Evolutionary conservation across 306 rosid species (phyloP).

Genomic region (cucumber (Cucumis sativus)): DNA sequence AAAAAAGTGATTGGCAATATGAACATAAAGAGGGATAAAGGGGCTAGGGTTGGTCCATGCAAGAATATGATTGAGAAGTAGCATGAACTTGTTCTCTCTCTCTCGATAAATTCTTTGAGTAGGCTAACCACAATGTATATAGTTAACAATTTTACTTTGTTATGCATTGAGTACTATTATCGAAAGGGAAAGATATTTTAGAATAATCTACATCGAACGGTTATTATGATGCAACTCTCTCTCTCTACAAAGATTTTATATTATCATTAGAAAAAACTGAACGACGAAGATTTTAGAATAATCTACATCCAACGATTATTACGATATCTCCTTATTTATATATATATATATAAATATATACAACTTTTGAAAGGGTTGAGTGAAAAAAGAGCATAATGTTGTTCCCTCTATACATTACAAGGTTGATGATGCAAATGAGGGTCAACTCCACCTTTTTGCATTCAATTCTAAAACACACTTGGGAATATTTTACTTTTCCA

Average conservation of each 20-base stretch:
- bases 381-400: conserved; percentile 26
- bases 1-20: conserved; percentile 22
- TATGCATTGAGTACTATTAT: too few relatives aligned
- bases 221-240: neutral
- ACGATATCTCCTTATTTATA: neutral
- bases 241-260: too few relatives aligned
- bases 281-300: too few relatives aligned
- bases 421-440: conserved; percentile 43
- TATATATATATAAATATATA: too few relatives aligned
- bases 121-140: neutral
- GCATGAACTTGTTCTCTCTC: neutral
- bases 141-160: too few relatives aligned
- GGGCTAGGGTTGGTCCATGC: conserved; percentile 1
- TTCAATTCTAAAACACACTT: neutral
- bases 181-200: too few relatives aligned
- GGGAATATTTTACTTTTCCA: neutral
- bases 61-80: neutral
- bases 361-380: neutral
- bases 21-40: conserved; percentile 5
- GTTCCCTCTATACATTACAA: conserved; percentile 40
- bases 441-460: conserved; percentile 27
- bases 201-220: too few relatives aligned
- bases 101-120: neutral
- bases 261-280: too few relatives aligned
- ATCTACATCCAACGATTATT: neutral